Base-by-base conservation (phyloP, 129 eudicot genomes). In the Lactuca saligna region DNA sequence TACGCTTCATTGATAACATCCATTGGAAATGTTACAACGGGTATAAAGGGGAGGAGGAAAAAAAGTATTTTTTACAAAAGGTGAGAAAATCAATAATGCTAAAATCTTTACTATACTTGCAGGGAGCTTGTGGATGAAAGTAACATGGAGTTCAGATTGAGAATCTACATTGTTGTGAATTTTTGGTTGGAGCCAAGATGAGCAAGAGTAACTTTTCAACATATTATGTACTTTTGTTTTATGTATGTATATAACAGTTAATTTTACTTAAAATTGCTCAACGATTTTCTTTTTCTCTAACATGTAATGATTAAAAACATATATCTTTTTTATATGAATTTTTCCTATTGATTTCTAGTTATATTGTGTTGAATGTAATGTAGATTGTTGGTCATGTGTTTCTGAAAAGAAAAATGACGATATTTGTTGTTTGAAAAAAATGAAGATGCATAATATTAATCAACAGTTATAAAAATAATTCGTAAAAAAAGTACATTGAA, bases 141-240 rank as follows among this genome's bases (percentile, higher is more conserved):
- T 80, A 93, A 89, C 77, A 60, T 16, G 70, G 98, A 93, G 71
- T 93, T 89, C 78, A 85, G 95, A 72, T 16, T 87, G 9, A 78
- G 98, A 67, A 97, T 93, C 11, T 29, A 89, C 54, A 90, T 87
- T 69, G 96, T 97, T 25, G 53, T 93, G 95, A 90, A 58, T 84
- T 93, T 37, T 75, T 93, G 50, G 85, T 93, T 75, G 95, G 95
- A 39, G 98, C 97, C 69, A 93, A 93, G 85, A 97, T 91, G 44
- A 77, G 74, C 32, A 50, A 59, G 61, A 53, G 62, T 33, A 37
- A 5, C 11, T 33, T 15, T 29, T 50, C 34, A 17, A 6, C 57
- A 37, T 35, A 15, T 39, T 54, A 7, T 32, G 38, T 25, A 25
- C 29, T 9, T 68, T 32, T 14, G 0, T 25, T 3, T 7, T 39